Evolutionary conservation across 345 rosid species (phyloP), one percentile per base, ranked within the genome.

Genomic region (Lepidium africanum): DNA sequence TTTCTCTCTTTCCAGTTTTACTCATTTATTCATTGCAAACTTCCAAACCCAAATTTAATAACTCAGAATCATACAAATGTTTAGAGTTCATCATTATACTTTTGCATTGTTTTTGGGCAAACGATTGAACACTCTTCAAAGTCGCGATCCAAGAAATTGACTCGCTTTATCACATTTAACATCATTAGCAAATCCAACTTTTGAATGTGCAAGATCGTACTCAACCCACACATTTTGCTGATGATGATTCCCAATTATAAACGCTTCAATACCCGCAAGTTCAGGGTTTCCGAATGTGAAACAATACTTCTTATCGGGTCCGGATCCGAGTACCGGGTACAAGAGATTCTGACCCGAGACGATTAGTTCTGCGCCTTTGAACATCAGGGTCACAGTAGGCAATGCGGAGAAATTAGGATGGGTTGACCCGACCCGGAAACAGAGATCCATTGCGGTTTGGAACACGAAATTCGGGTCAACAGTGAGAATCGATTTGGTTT

Each of bases 151-250:
- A 11, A 84, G 75, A 68, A 60, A 69, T 67, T 81, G 76, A 69
- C 85, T 55, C 0, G 86, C 87, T 11, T 73, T 55, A 75, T 84
- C 82, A 70, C 91, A 88, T 40, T 84, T 77, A 15, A 80, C 60
- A 25, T 79, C 82, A n/a, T 82, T 82, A 15, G 83, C 83, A 59
- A 88, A 69, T 23, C 95, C 91, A 45, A 88, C 78, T 75, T 84
- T 84, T 16, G 84, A 78, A 0, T 74, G 76, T 38, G 74, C 82
- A 38, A 86, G 58, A 79, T 88, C 91, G 47, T 75, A 86, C 80
- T 88, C 95, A 79, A 86, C 57, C 91, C 95, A 88, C 54, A 84
- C 76, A 70, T 86, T 83, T 55, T 83, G 89, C 33, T 88, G 95
- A 72, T 88, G 91, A 61, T 76, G 81, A 57, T 88, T 83, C 3